Base-by-base conservation (phyloP, 169 alveolate genomes). In the Cyclospora cayetanensis region DNA sequence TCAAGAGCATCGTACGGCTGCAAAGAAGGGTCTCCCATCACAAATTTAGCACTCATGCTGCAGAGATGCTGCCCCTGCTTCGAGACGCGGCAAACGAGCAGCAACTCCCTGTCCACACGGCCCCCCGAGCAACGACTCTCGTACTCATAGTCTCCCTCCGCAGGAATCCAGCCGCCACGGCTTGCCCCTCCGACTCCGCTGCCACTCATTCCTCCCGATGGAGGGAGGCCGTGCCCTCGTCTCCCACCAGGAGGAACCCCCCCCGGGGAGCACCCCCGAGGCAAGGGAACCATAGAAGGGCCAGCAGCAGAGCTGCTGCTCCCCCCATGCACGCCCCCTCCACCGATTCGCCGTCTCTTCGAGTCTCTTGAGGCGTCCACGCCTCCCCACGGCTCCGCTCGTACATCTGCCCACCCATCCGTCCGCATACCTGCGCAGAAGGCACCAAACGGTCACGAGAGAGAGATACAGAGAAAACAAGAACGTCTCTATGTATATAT, bases 61-160 rank as follows among this genome's bases (percentile, higher is more conserved):
- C 96, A 95, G 29, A 94, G 90, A 29, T 77, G 91, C 90, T 95
- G 95, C 27, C 96, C 96, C 11, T 96, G 93, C 80, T 95, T 95
- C 31, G 93, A 90, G 60, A 95, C 89, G 27, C 93, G 42, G 74
- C 96, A 94, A 42, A 94, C 70, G 22, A 90, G 50, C 43, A 87
- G 92, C 76, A 87, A 12, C 1, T 34, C 41, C 11, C 79, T 29
- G 18, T 50, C 72, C 22, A 37, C 74, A 2, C 41, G 37, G 29
- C 34, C 55, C 5, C 31, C 12, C 20, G 55, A 43, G 42, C n/a
- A n/a, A n/a, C n/a, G n/a, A n/a, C n/a, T n/a, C n/a, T n/a, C n/a
- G n/a, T n/a, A n/a, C n/a, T n/a, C n/a, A n/a, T n/a, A n/a, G n/a
- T n/a, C n/a, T n/a, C n/a, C n/a, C n/a, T n/a, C n/a, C n/a, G n/a